Conservation (phyloP, 1,284 basidiomycete species). For the Cryptococcus sp. region DNA sequence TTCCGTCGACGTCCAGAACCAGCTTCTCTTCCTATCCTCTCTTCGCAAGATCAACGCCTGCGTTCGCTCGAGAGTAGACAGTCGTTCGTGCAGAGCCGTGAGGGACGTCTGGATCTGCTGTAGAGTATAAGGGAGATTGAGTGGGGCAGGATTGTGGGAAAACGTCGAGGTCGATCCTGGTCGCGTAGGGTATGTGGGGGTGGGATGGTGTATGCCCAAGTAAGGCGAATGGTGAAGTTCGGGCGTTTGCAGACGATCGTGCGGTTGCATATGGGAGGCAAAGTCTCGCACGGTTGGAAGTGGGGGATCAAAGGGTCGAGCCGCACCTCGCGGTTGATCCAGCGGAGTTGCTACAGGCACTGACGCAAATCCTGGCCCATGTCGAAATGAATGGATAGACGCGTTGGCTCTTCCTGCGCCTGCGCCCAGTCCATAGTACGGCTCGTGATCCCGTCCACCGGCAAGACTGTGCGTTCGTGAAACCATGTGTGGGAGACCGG, state of each 20-base stretch:
- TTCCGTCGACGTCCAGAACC: conserved; percentile 35
- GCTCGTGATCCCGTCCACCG: conserved; percentile 11
- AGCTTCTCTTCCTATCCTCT: conserved; percentile 31
- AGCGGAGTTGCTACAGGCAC: no score
- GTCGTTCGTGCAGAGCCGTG: conserved; percentile 82
- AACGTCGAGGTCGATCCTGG: conserved; percentile 52
- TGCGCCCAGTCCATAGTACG: not conserved
- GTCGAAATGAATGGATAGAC: conserved; percentile 34
- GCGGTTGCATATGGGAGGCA: conserved; percentile 3
- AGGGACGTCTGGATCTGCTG: conserved; percentile 72
- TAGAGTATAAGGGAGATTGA: conserved; percentile 42
- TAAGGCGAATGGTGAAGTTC: conserved; percentile 26
- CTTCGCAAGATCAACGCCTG: conserved; percentile 43
- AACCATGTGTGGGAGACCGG: conserved; percentile 12
- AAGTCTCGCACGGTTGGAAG: conserved; percentile 16
- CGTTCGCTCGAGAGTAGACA: conserved; percentile 68
- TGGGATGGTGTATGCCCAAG: conserved; percentile 20
- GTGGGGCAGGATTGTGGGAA: conserved; percentile 21
- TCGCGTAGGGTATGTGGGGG: conserved; percentile 53
- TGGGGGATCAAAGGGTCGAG: conserved; percentile 7
- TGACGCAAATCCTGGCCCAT: not conserved
- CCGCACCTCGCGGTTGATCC: not conserved
- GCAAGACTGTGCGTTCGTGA: conserved; percentile 21
- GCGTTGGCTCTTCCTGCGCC: conserved; percentile 19
- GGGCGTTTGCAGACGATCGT: conserved; percentile 24